phyloP scores from a whole-genome alignment of 2,329 filamentous ascomycete species.

The Penicillium sp. region DNA sequence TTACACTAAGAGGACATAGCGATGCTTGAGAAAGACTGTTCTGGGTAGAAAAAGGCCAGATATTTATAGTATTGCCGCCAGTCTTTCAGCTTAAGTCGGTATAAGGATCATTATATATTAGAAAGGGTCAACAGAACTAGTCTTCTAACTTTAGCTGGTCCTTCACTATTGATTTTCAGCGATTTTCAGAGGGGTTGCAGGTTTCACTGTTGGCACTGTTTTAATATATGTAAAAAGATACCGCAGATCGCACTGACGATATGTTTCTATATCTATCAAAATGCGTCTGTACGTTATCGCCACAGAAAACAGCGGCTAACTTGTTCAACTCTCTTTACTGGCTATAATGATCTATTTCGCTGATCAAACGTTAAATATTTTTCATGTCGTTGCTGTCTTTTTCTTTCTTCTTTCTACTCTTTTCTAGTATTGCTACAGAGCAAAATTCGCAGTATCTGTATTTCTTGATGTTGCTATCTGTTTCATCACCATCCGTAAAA shows the following conservation, averaged over 20 bases:
- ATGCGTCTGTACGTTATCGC: not conserved
- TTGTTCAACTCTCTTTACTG: slow-evolving; percentile 43
- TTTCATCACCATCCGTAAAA: not conserved
- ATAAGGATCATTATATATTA: too few species aligned
- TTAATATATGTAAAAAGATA: not conserved
- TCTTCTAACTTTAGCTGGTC: too few species aligned
- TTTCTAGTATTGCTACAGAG: not conserved
- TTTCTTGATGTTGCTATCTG: not conserved
- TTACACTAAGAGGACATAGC: too few species aligned
- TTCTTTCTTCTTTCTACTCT: not conserved
- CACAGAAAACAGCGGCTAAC: slow-evolving; percentile 7
- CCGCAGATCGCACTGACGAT: not conserved
- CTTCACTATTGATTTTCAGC: too few species aligned
- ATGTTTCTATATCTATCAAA: not conserved
- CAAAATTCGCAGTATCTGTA: not conserved
- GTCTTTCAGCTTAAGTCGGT: too few species aligned
- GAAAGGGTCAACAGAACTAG: too few species aligned
- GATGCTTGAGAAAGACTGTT: too few species aligned
- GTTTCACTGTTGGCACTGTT: not conserved
- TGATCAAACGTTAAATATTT: not conserved
- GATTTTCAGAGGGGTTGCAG: too few species aligned
- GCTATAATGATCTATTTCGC: not conserved
- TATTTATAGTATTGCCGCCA: too few species aligned
- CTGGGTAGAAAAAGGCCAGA: too few species aligned
- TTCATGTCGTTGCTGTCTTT: not conserved